Percentiles rank a stretch among this genome's conserved stretches.
Evolutionary conservation across 148 eudicot species (phyloP).

Genomic region (Amaranthus palmeri): DNA sequence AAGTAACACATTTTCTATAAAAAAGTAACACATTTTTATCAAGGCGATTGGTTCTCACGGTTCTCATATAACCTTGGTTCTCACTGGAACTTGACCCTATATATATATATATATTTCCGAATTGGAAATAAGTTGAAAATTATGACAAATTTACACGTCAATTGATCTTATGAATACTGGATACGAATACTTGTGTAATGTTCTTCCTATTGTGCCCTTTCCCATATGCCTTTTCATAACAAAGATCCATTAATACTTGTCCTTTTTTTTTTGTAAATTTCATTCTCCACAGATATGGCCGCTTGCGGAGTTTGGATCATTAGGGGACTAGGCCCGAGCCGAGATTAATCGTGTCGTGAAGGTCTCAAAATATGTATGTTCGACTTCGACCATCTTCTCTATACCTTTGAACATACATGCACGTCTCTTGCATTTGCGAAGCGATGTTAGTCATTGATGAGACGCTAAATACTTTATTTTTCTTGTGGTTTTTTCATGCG

Average conservation of each 20-base stretch:
- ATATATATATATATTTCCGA: background rate
- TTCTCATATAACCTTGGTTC: background rate
- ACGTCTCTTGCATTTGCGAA: background rate
- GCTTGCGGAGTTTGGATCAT: slow-evolving; percentile 26
- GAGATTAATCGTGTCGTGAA: slow-evolving; percentile 10
- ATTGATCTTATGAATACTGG: background rate
- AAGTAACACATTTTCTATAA: too few relatives aligned
- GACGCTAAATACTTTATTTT: background rate
- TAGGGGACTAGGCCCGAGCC: slow-evolving; percentile 9
- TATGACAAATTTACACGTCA: background rate
- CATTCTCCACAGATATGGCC: slow-evolving; percentile 35
- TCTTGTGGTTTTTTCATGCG: background rate
- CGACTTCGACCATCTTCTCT: background rate
- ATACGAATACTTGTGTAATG: background rate
- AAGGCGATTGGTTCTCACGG: too few relatives aligned
- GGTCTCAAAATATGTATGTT: slow-evolving; percentile 4
- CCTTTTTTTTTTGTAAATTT: background rate
- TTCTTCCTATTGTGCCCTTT: background rate
- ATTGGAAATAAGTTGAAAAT: too few relatives aligned
- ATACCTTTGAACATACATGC: too few relatives aligned
- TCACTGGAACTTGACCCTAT: background rate
- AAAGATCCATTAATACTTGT: background rate
- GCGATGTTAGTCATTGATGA: background rate
- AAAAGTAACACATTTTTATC: too few relatives aligned
- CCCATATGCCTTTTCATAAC: too few relatives aligned